A percentile compares a stretch with the other conserved stretches of the same genome.
Evolutionary conservation across 805 yeast genomes (phyloP).

Genomic region (Tetrapisispora nanseiensis): DNA sequence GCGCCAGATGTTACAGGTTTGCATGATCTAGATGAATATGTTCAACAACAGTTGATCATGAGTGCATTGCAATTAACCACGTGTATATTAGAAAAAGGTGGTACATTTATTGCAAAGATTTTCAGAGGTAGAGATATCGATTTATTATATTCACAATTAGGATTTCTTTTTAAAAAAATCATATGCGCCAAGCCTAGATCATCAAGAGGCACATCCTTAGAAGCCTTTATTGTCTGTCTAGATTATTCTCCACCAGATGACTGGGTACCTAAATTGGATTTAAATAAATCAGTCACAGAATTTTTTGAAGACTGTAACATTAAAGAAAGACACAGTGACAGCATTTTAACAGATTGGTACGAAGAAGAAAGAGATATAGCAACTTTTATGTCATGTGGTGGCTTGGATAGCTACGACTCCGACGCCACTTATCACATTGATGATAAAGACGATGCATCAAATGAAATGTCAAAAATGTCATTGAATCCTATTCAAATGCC

Average conservation of each 20-base stretch:
- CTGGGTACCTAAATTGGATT: constrained; percentile 64
- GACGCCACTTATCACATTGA: constrained; percentile 74
- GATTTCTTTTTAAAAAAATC: constrained; percentile 74
- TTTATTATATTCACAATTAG: constrained; percentile 82
- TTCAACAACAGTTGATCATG: constrained; percentile 87
- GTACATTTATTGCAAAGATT: constrained; percentile 90
- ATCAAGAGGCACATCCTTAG: constrained; percentile 88
- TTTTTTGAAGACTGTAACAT: constrained; percentile 53
- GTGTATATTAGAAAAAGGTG: constrained; percentile 80
- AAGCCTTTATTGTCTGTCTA: constrained; percentile 86
- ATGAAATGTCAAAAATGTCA: constrained; percentile 25
- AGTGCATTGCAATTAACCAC: constrained; percentile 90
- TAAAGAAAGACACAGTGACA: neutral
- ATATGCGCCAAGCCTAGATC: constrained; percentile 95
- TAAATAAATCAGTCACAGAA: constrained; percentile 62
- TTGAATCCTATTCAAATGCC: constrained; percentile 92
- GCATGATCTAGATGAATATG: constrained; percentile 93
- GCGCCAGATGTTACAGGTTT: constrained; percentile 98
- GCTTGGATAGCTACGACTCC: constrained; percentile 75
- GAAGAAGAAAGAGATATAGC: constrained; percentile 71
- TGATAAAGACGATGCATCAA: constrained; percentile 12
- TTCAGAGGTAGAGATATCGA: constrained; percentile 96
- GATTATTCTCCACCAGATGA: constrained; percentile 77
- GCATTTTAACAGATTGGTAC: constrained; percentile 30
- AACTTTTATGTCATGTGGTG: constrained; percentile 94